A percentile compares a stretch with the other conserved stretches of the same genome.
Evolutionary conservation across 768 basidiomycete genomes (phyloP).

Genomic region (Tricholoma sp.): DNA sequence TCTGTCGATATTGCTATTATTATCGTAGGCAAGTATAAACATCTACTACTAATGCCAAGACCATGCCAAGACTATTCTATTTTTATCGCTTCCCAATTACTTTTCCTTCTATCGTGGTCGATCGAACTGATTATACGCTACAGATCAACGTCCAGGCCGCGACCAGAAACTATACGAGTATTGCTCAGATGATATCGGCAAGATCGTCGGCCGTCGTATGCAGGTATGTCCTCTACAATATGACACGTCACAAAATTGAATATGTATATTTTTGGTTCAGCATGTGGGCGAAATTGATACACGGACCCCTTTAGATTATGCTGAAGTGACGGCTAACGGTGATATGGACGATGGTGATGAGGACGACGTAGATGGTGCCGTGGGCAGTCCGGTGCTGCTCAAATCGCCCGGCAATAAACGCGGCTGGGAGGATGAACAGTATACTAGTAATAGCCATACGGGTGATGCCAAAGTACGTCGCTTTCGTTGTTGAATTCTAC

Average conservation of each 20-base stretch:
- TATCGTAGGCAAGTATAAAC: conserved; percentile 9
- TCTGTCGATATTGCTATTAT: conserved; percentile 13
- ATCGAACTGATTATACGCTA: background rate
- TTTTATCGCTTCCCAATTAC: background rate
- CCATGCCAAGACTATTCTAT: background rate
- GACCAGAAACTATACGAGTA: conserved; percentile 3
- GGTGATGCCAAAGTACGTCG: no score
- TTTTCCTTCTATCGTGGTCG: background rate
- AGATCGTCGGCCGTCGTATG: background rate
- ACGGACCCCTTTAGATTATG: background rate
- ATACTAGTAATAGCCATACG: background rate
- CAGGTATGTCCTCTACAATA: background rate
- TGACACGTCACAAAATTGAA: background rate
- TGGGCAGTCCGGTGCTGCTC: background rate
- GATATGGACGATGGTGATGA: conserved; percentile 5
- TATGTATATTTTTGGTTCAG: background rate
- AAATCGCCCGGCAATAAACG: background rate
- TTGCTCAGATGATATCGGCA: background rate
- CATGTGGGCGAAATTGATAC: background rate
- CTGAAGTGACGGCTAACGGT: no score
- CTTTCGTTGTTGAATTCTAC: background rate
- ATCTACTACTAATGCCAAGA: background rate
- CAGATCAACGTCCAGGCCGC: conserved; percentile 2
- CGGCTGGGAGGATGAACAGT: background rate
- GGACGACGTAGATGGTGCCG: background rate